Conservation (phyloP, 2,329 filamentous ascomycete genomes). For the Neonectria coccinea region DNA sequence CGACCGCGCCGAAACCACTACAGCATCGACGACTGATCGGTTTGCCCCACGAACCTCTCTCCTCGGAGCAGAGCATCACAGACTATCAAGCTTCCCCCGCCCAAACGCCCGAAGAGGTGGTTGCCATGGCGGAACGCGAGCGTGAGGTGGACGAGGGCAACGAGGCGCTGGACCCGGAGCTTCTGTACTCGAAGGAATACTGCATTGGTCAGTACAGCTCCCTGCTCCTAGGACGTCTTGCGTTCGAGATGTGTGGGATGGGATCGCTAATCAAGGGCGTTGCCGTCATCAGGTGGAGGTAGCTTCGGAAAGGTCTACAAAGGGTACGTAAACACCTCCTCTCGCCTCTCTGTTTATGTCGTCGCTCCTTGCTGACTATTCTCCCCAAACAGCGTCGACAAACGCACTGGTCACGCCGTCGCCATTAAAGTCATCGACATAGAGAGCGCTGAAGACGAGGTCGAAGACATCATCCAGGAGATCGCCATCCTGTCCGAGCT, state of each 20-base stretch:
- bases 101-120: slow-evolving; percentile 3
- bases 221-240: slow-evolving; percentile 15
- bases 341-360: not conserved
- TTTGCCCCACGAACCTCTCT: not conserved
- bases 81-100: not conserved
- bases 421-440: slow-evolving; percentile 99
- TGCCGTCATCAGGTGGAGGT: slow-evolving; percentile 76
- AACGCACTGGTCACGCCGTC: slow-evolving; percentile 90
- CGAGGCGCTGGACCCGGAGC: slow-evolving; percentile 80
- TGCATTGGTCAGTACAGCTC: slow-evolving; percentile 75
- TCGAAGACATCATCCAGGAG: slow-evolving; percentile 99
- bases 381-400: slow-evolving; percentile 77
- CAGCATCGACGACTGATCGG: not conserved
- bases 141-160: slow-evolving; percentile 61
- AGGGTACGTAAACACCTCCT: slow-evolving; percentile 68
- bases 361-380: slow-evolving; percentile 21
- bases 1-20: not conserved
- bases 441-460: slow-evolving; percentile 98
- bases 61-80: not conserved
- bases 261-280: slow-evolving; percentile 34
- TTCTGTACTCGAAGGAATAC: slow-evolving; percentile 92
- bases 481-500: slow-evolving; percentile 97
- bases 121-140: slow-evolving; percentile 61
- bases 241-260: not conserved
- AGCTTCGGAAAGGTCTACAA: slow-evolving; percentile 99